A percentile compares a stretch with the other conserved stretches of the same genome.
phyloP scores from a whole-genome alignment of 1,284 basidiomycete species.

The Apiotrichum gamsii region DNA sequence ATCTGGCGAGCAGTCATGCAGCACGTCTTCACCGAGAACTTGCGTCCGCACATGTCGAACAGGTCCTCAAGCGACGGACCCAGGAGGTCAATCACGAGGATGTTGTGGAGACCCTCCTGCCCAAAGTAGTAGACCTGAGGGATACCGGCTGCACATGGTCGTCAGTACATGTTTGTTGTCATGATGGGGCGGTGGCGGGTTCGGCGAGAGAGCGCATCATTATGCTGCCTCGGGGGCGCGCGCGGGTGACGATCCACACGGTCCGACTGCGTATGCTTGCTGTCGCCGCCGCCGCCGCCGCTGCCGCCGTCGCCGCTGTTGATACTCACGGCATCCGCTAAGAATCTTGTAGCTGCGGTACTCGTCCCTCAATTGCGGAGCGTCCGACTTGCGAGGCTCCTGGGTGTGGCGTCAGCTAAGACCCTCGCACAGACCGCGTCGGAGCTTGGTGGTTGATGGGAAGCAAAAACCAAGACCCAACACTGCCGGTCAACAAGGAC shows the following conservation, averaged over 20 bases:
- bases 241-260: neutral
- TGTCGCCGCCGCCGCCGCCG: too few species aligned
- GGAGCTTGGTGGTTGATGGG: neutral
- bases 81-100: constrained; percentile 90
- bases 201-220: too few species aligned
- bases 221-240: too few species aligned
- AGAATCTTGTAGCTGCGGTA: constrained; percentile 96
- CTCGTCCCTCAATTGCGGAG: constrained; percentile 91
- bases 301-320: constrained; percentile 9
- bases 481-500: too few species aligned
- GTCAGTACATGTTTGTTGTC: too few species aligned
- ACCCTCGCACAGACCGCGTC: constrained; percentile 1
- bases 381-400: constrained; percentile 94
- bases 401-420: constrained; percentile 39
- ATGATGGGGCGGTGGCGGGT: too few species aligned
- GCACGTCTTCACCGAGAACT: constrained; percentile 95
- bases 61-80: constrained; percentile 93
- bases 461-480: neutral
- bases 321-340: constrained; percentile 76
- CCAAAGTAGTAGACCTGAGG: constrained; percentile 97
- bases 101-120: constrained; percentile 94
- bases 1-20: constrained; percentile 96
- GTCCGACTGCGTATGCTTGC: too few species aligned
- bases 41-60: constrained; percentile 99
- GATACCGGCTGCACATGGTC: constrained; percentile 60